phyloP scores from a whole-genome alignment of 2,329 filamentous ascomycete genomes.

The Herpotrichia juniperi region DNA sequence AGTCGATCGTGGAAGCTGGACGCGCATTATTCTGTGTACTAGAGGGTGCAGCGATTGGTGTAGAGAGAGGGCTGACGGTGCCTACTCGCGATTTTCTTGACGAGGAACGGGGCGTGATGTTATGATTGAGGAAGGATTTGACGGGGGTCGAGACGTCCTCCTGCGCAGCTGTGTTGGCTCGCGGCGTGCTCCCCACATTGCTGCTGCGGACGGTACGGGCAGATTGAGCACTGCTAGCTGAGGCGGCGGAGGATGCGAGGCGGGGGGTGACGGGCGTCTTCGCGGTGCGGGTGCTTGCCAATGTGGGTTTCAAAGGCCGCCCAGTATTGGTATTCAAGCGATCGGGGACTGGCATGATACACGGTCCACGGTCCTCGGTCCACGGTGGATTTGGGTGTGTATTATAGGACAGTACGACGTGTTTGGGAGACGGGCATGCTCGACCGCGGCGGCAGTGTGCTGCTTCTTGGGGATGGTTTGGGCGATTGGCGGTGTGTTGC shows the following conservation, averaged over 20 bases:
- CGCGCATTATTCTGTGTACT: slow-evolving; percentile 44
- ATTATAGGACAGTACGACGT: slow-evolving; percentile 21
- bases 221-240: slow-evolving; percentile 39
- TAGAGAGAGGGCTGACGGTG: slow-evolving; percentile 70
- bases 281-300: slow-evolving; percentile 65
- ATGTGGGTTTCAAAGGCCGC: slow-evolving; percentile 70
- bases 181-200: slow-evolving; percentile 31
- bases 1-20: slow-evolving; percentile 38
- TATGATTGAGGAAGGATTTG: slow-evolving; percentile 65
- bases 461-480: slow-evolving; percentile 2
- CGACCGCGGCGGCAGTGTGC: slow-evolving; percentile 28
- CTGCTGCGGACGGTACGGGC: slow-evolving; percentile 31
- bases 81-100: slow-evolving; percentile 68
- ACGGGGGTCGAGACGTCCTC: slow-evolving; percentile 63
- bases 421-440: slow-evolving; percentile 34
- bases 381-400: slow-evolving; percentile 16
- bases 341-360: slow-evolving; percentile 47
- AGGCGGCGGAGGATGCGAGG: slow-evolving; percentile 52
- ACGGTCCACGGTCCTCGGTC: too few species aligned
- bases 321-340: slow-evolving; percentile 55
- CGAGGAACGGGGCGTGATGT: slow-evolving; percentile 80
- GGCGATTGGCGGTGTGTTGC: slow-evolving; percentile 23
- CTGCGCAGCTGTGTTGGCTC: slow-evolving; percentile 40
- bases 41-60: slow-evolving; percentile 67
- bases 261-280: slow-evolving; percentile 66